phyloP scores from a whole-genome alignment of 108 stramenopile genomes.

The Poteriospumella lacustris region DNA sequence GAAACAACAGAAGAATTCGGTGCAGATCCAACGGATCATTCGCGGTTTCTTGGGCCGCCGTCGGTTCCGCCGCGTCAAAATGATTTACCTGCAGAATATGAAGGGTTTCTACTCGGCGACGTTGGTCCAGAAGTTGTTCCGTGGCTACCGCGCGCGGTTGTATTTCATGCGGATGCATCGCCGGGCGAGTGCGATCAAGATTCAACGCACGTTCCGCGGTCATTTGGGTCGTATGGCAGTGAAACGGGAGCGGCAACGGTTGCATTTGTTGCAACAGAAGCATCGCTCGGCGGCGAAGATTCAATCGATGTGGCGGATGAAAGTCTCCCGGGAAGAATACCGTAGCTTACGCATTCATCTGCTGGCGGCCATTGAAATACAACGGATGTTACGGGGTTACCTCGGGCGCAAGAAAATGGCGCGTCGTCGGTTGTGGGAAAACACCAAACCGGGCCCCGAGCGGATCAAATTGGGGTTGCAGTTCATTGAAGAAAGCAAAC shows the following conservation, averaged over 20 bases:
- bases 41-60: conserved; percentile 34
- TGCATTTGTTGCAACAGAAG: conserved; percentile 9
- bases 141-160: neutral
- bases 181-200: neutral
- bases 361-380: conserved; percentile 41
- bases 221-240: conserved; percentile 24
- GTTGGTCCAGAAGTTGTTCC: neutral
- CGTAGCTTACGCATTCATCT: conserved; percentile 34
- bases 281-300: conserved; percentile 15
- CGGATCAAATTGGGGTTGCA: conserved; percentile 52
- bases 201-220: conserved; percentile 33
- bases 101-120: conserved; percentile 17
- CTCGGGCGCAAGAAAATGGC: conserved; percentile 36
- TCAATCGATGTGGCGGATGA: conserved; percentile 43
- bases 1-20: conserved; percentile 33
- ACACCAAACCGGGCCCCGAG: conserved; percentile 55
- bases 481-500: conserved; percentile 60
- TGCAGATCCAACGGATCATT: conserved; percentile 38
- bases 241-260: conserved; percentile 18
- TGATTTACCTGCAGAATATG: conserved; percentile 19
- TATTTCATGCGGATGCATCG: neutral
- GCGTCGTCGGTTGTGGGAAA: conserved; percentile 47
- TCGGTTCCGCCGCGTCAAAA: conserved; percentile 22
- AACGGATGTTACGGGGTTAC: conserved; percentile 42
- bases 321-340: conserved; percentile 38